These are phyloP conservation scores for Corylus americana DNA, from an alignment of 306 rosid species.

Conservation along the genomic window DNA sequence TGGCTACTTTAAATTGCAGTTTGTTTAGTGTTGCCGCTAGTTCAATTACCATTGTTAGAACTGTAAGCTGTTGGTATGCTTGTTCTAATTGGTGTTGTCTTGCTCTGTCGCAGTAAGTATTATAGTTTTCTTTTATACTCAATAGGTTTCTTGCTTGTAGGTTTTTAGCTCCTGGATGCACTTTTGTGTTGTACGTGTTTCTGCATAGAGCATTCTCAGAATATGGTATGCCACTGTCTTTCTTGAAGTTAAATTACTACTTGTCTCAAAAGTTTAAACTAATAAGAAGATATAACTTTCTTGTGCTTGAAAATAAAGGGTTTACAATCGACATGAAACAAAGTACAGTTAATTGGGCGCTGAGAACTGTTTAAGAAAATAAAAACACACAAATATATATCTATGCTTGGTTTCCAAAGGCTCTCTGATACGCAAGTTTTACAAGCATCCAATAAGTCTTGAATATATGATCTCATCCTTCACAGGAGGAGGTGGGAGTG, in stretches of 20 bases:
- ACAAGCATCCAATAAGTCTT: too few species aligned
- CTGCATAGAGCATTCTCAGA: conserved; percentile 89
- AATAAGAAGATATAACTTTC: too few species aligned
- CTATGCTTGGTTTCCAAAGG: too few species aligned
- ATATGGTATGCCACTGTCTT: conserved; percentile 88
- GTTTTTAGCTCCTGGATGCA: conserved; percentile 98
- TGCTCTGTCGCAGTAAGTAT: conserved; percentile 15
- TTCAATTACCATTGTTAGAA: neutral
- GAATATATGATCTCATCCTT: too few species aligned
- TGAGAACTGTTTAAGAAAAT: too few species aligned
- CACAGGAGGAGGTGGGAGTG: too few species aligned
- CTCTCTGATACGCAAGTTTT: too few species aligned
- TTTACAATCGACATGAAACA: too few species aligned
- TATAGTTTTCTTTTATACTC: conserved; percentile 4
- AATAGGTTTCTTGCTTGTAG: conserved; percentile 34
- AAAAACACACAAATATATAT: too few species aligned
- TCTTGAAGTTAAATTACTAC: conserved; percentile 36
- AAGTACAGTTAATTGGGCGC: too few species aligned
- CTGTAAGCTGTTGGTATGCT: neutral
- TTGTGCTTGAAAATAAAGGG: too few species aligned
- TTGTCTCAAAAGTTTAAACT: too few species aligned
- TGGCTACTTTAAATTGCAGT: neutral
- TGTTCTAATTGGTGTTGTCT: neutral
- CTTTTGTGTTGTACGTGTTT: conserved; percentile 76
- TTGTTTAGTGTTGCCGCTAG: neutral